Evolutionary conservation across 2,329 filamentous ascomycete species (phyloP), one percentile per base, ranked within the genome.

Genomic region (Leptoxyphium fumago): DNA sequence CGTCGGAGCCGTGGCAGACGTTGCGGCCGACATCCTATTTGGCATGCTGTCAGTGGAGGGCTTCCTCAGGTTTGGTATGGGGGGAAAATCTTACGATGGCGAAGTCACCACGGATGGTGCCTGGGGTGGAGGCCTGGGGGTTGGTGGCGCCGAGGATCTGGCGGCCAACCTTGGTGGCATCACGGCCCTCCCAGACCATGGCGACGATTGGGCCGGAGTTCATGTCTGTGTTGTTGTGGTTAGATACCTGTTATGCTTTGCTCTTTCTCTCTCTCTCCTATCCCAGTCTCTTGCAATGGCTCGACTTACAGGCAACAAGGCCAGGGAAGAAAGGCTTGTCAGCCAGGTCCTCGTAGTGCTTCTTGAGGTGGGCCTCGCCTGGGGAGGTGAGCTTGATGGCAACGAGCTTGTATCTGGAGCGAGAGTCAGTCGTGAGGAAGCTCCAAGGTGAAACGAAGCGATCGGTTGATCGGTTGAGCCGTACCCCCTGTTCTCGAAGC

Each of bases 121-220:
- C 91, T 53, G 91, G 91, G 61, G 82, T 79, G 46, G 89, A 96
- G 65, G 82, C 84, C 55, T 91, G 78, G 63, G 91, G 91, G 84
- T 98, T 96, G 78, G 91, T 98, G 72, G 91, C 91, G 72, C 91
- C 91, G 69, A 98, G 87, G 68, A 98, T 81, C 69, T 73, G 80
- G 66, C 91, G 89, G 71, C 91, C 91, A 59, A 88, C 95, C 84
- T 96, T 96, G 78, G 95, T 88, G 70, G 82, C 91, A 64, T 98
- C 88, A 78, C 84, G 84, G 66, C 91, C 91, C 73, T 98, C 88
- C 91, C 91, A 98, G 72, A 98, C 83, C 89, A 96, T 98, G 75
- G 91, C 91, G 76, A 78, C 82, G 74, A 98, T 89, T 68, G 91
- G 91, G 67, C 91, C 91, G 68, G 81, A 88, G 69, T 79, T 74